Base-by-base conservation (phyloP, 495 filamentous ascomycete genomes). In the Schizothecium vesticola region DNA sequence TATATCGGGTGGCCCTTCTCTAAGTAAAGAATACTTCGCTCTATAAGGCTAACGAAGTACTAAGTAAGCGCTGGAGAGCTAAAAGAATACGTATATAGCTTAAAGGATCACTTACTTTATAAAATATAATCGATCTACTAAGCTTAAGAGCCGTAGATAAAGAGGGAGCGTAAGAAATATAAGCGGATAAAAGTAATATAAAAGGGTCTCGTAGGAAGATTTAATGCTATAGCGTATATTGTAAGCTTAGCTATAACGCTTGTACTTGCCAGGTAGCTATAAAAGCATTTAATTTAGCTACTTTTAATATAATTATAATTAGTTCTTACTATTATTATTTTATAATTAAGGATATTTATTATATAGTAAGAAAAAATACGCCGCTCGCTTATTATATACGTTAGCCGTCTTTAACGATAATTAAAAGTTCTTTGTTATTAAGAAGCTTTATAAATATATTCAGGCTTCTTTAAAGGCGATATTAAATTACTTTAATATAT, bases 401-500 rank as follows among this genome's bases (percentile, higher is more conserved):
- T n/a, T n/a, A n/a, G n/a, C n/a, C n/a, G n/a, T n/a, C n/a, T n/a
- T n/a, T n/a, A n/a, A n/a, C n/a, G n/a, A n/a, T n/a, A n/a, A n/a
- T n/a, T n/a, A n/a, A n/a, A n/a, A n/a, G n/a, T n/a, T n/a, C n/a
- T n/a, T n/a, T n/a, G n/a, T n/a, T n/a, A n/a, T n/a, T n/a, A n/a
- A n/a, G n/a, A n/a, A n/a, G 26, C 9, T 61, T 43, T 62, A 51
- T 67, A 62, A 43, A 3, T n/a, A 29, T 63, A 63, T 63, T 6
- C 12, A 19, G 25, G n/a, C 36, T 33, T 28, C 29, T 56, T 8
- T 62, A 56, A 55, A 56, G 10, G 28, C 21, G 21, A 12, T 56
- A 28, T 56, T 62, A 56, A 25, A 36, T 16, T 25, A 61, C 12
- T 51, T 67, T 67, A 59, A 59, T 5, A 59, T n/a, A n/a, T n/a